Evolutionary conservation across 805 yeast genomes (phyloP).

Genomic region (Saturnispora diversa): DNA sequence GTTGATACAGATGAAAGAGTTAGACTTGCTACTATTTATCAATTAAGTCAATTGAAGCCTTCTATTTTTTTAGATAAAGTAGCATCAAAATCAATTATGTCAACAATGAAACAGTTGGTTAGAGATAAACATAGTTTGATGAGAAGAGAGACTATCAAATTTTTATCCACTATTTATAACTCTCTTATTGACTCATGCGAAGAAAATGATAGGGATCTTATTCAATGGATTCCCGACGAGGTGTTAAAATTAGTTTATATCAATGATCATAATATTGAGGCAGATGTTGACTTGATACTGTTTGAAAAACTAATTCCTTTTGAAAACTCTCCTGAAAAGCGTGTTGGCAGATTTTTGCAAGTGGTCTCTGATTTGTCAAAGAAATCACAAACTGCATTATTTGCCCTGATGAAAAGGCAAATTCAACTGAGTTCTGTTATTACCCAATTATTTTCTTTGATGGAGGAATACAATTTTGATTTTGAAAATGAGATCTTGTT

Average conservation of each 20-base stretch:
- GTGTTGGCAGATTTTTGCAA: constrained; percentile 48
- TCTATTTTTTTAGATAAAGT: constrained; percentile 40
- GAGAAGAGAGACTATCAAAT: constrained; percentile 48
- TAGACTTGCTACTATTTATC: constrained; percentile 50
- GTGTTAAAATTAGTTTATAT: constrained; percentile 63
- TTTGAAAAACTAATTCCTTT: constrained; percentile 57
- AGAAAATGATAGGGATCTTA: constrained; percentile 21
- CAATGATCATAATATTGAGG: constrained; percentile 59
- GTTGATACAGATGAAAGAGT: constrained; percentile 72
- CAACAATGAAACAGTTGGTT: constrained; percentile 50
- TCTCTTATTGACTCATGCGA: constrained; percentile 30
- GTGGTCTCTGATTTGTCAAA: constrained; percentile 44
- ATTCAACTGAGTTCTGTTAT: constrained; percentile 48
- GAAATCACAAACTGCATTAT: constrained; percentile 55
- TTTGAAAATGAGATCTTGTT: constrained; percentile 14
- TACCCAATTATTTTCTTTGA: constrained; percentile 38
- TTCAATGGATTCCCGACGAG: constrained; percentile 54
- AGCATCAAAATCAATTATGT: constrained; percentile 40
- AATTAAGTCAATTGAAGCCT: constrained; percentile 41
- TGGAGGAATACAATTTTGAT: constrained; percentile 37
- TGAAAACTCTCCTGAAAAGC: constrained; percentile 31
- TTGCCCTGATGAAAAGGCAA: constrained; percentile 65
- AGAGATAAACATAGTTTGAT: constrained; percentile 66
- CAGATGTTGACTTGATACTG: constrained; percentile 52
- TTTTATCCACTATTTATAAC: constrained; percentile 50